These are phyloP conservation scores for Trypanosoma conorhini DNA, from an alignment of 208 protist species.

Conservation along the genomic window DNA sequence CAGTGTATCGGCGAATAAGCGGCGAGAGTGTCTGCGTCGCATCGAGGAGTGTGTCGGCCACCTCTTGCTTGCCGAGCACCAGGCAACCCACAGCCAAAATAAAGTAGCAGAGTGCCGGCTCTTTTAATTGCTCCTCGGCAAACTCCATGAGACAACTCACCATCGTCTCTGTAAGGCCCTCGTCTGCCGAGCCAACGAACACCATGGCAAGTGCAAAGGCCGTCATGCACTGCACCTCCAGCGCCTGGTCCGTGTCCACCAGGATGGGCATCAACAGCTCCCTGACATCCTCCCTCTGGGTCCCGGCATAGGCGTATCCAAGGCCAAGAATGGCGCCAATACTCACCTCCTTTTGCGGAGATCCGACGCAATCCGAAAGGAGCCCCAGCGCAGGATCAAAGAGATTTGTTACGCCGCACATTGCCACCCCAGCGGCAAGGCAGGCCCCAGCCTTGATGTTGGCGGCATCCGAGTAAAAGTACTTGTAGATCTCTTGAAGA, in stretches of 20 bases:
- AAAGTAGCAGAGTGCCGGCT: conserved; percentile 90
- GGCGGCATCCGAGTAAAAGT: conserved; percentile 93
- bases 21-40: conserved; percentile 80
- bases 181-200: conserved; percentile 96
- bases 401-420: conserved; percentile 87
- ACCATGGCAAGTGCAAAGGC: conserved; percentile 97
- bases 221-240: conserved; percentile 94
- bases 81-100: conserved; percentile 95
- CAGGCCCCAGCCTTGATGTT: conserved; percentile 98
- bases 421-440: conserved; percentile 89
- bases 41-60: conserved; percentile 93
- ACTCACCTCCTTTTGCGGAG: conserved; percentile 69
- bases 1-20: conserved; percentile 87
- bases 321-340: conserved; percentile 95
- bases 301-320: conserved; percentile 98
- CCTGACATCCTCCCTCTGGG: conserved; percentile 92
- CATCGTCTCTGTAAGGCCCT: conserved; percentile 95
- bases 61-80: conserved; percentile 95
- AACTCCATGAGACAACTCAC: conserved; percentile 93
- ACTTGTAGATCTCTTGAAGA: conserved; percentile 96
- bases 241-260: conserved; percentile 85
- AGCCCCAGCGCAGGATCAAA: conserved; percentile 96
- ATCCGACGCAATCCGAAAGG: conserved; percentile 78
- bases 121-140: conserved; percentile 51
- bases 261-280: conserved; percentile 95